Base-by-base conservation (phyloP, 148 eudicot species). In the Nyssa sinensis region DNA sequence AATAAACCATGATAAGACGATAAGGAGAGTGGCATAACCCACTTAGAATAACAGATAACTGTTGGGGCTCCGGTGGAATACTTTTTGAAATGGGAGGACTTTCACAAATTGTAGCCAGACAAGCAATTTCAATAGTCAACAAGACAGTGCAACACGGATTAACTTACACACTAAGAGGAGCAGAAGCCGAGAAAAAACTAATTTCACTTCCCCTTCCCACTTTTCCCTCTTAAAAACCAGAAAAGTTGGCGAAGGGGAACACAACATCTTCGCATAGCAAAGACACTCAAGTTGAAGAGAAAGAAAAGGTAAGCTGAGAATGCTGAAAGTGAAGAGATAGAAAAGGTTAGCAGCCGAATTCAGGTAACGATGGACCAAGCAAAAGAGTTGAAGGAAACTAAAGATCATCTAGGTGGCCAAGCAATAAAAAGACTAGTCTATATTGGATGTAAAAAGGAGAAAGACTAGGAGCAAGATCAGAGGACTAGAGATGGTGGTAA, bases 161-260 rank as follows among this genome's bases (percentile, higher is more conserved):
- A 74, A 12, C 47, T 27, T 60, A 17, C 24, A 37, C 37, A 44
- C 66, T 17, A 33, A 64, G 3, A 65, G n/a, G 71, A 55, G 64
- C 16, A 63, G 31, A 61, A 62, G 71, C 64, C 0, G 51, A 8
- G 41, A 47, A 19, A 66, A 39, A 70, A 75, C 62, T 74, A 78
- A 64, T 67, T 51, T 75, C 64, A 70, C 66, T 76, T 47, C 80
- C 83, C 83, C 77, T 77, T 74, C 82, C 91, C 84, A 55, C 24
- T 79, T 86, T 84, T 72, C 84, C 80, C 84, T 84, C 62, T 74
- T 24, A 86, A 93, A 93, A 93, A 82, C 81, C 81, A 78, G 86
- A 79, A 75, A 81, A 85, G 62, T 49, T 66, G 85, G 80, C 19
- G 73, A 80, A 83, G 71, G 82, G 84, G 71, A 41, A 72, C 64